These are phyloP conservation scores for Coemansia sp. DNA, from an alignment of 192 early-diverging fungal genomes.

Conservation along the genomic window DNA sequence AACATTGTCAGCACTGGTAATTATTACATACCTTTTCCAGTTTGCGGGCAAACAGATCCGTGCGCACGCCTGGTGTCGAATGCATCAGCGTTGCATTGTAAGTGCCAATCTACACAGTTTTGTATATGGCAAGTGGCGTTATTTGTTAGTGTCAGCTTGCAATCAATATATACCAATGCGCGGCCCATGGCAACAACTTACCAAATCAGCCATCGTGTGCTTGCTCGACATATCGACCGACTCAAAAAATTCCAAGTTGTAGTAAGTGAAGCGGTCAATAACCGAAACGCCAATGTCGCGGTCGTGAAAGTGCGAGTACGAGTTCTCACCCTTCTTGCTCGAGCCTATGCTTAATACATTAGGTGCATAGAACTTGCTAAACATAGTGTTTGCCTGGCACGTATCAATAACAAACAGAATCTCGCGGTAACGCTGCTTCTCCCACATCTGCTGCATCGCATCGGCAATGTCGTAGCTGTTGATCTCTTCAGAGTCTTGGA, in stretches of 20 bases:
- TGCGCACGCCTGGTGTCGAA: constrained; percentile 83
- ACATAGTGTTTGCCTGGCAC: constrained; percentile 98
- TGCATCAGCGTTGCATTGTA: constrained; percentile 74
- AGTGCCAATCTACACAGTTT: constrained; percentile 47
- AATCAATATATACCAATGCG: neutral
- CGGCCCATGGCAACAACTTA: constrained; percentile 27
- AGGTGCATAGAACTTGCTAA: constrained; percentile 86
- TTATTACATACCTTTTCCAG: constrained; percentile 68
- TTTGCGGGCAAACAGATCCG: constrained; percentile 78
- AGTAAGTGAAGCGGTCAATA: constrained; percentile 97
- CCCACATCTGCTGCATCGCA: constrained; percentile 97
- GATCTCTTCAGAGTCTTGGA: constrained; percentile 98
- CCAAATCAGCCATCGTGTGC: constrained; percentile 71
- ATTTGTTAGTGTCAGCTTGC: neutral
- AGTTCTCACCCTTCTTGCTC: constrained; percentile 81
- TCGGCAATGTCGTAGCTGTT: constrained; percentile 94
- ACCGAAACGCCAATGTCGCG: constrained; percentile 94
- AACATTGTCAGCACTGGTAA: no score
- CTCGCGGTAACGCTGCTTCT: constrained; percentile 95
- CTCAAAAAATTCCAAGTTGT: constrained; percentile 91
- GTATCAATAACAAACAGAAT: constrained; percentile 99
- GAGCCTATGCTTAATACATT: constrained; percentile 93
- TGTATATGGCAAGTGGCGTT: neutral
- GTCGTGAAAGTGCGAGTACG: constrained; percentile 81
- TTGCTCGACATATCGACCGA: constrained; percentile 78